Base-by-base conservation (phyloP, 108 stramenopile genomes). In the Poteriospumella lacustris region DNA sequence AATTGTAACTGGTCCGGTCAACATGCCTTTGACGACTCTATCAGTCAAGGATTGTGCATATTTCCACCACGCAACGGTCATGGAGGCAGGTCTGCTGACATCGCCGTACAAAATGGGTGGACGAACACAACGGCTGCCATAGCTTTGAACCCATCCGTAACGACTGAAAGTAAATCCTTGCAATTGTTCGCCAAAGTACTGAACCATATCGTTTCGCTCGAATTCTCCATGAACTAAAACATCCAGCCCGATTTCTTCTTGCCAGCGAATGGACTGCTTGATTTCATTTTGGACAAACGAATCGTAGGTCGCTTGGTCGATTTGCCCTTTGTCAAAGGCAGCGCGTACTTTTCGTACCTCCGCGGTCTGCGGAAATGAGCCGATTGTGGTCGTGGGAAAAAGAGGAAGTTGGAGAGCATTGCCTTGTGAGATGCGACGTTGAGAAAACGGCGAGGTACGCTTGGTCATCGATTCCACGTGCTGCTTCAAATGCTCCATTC, bases 171-270 rank as follows among this genome's bases (percentile, higher is more conserved):
- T 60, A 47, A 89, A 83, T 0, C 90, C 90, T 0, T 89, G 84
- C 78, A 90, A 75, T 75, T 90, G 84, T 78, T 89, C 80, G 1
- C 77, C 90, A 75, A 90, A 90, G 81, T 87, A 90, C 81, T 90
- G 88, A 1, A 90, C 90, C 90, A 90, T 90, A 80, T 89, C 90
- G 28, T 87, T 90, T 28, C 88, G 88, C 76, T 90, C 90, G 9
- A 89, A 68, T 67, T 90, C 90, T 34, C 90, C 90, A 69, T 90
- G 90, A 31, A 90, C 90, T 1, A 90, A 62, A 68, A 90, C 86
- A 76, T 90, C 90, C 5, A 90, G 76, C 2, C 89, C 90, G 2
- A 90, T 68, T 1, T 82, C 86, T 73, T 90, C 88, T 76, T 90
- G 89, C 39, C 84, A 67, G 42, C 88, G 87, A 80, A 90, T 89